Evolutionary conservation across 805 yeast species (phyloP), one percentile per base, ranked within the genome.

Genomic region (Sugiyamaella smithiae): DNA sequence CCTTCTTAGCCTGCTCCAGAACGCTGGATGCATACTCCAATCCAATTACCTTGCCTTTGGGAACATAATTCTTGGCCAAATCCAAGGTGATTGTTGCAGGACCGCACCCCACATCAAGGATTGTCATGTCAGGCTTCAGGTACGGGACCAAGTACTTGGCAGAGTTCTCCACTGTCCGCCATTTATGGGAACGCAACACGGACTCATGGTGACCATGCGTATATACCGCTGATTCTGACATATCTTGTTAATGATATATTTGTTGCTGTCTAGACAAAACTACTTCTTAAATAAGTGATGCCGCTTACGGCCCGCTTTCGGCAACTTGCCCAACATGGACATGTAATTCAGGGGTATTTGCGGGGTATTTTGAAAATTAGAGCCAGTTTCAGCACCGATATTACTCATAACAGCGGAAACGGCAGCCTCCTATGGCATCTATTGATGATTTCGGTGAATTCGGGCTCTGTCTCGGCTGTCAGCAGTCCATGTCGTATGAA

Each of bases 401-500:
- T 35, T 35, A 35, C 22, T 35, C 22, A 35, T 5, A 14, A 20
- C 38, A 35, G 7, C 5, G 96, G 90, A 58, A 84, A 88, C 1
- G 88, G 90, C 23, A 89, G 59, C 14, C 57, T 56, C 56, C 97
- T 74, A 63, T 89, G 98, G 44, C 81, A 66, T 51, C 83, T 75
- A 17, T 68, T 58, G 11, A 72, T 69, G 1, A 91, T 75, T 57
- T 82, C 82, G n/a, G 76, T 43, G 55, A 77, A 88, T 50, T 83
- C 74, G 0, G 80, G 78, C 58, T 89, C 96, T 43, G 68, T 72
- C 42, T 80, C 85, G 0, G 84, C 72, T 0, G 84, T 78, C 8
- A 91, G 63, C 28, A 73, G 62, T 1, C 97, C 96, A 59, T 85
- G 90, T 57, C 99, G 80, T n/a, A 90, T 76, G 48, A 93, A 70